Base-by-base conservation (phyloP, 2,329 filamentous ascomycete genomes). In the Penicillium occitanis region DNA sequence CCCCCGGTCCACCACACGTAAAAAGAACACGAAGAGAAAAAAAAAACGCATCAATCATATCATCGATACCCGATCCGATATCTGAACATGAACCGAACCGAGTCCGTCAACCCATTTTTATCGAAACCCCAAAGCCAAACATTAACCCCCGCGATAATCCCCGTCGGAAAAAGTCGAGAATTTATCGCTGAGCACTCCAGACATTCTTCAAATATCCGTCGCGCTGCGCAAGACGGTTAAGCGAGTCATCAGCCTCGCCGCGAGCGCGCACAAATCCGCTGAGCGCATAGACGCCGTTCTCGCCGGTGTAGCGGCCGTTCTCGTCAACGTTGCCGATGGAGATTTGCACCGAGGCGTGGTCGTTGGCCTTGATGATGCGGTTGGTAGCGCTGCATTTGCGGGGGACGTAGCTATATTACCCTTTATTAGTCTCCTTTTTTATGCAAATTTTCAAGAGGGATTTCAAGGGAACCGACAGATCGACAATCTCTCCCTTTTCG, bases 361-460 rank as follows among this genome's bases (percentile, higher is more conserved):
- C 95, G 87, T 98, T 97, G 87, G 95, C 93, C 88, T 97, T 97
- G 90, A 99, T 98, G 88, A 98, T 97, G 86, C 95, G 92, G 92
- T 96, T 96, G 83, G 94, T 97, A 77, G 93, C 93, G 83, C 88
- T 92, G 91, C 94, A 98, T 88, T 97, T 98, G 88, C 94, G 92
- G 82, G 93, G 93, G 87, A 97, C 91, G 90, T 96, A 96, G 83
- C 92, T 96, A 80, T 64, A 80, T 64, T 19, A 40, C 30, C 25
- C 0, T 22, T 14, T 6, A 11, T 62, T 48, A 28, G 35, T 42
- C 30, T 64, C 3, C 37, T 30, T 60, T n/a, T 33, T 25, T 42
- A n/a, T n/a, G n/a, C 55, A 33, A 13, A 7, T 44, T 13, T 51
- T 51, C 5, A 53, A 53, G 14, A 25, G 13, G 22, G 25, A 5